Conservation (phyloP, 768 basidiomycete species). For the Pulveroboletus ravenelii region DNA sequence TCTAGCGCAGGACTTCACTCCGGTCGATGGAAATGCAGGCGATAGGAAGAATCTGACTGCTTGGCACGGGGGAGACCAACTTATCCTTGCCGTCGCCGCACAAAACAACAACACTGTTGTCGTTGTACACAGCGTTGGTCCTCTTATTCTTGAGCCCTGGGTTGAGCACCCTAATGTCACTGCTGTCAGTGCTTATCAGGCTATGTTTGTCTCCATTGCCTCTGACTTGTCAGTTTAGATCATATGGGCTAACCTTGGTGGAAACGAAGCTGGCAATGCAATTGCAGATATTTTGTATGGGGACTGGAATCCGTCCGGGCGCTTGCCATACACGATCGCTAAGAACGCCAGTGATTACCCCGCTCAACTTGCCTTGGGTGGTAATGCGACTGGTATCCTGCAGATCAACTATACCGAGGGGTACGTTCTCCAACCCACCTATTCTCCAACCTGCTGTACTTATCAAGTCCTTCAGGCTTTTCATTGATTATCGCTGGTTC, state of each 20-base stretch:
- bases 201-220: too few relatives aligned
- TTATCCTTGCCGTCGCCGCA: constrained; percentile 55
- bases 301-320: constrained; percentile 58
- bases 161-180: too few relatives aligned
- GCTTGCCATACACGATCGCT: constrained; percentile 71
- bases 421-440: too few relatives aligned
- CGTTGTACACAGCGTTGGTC: constrained; percentile 73
- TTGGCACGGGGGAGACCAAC: constrained; percentile 33
- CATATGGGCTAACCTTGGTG: too few relatives aligned
- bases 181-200: too few relatives aligned
- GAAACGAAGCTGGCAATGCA: too few relatives aligned
- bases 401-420: too few relatives aligned
- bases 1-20: too few relatives aligned
- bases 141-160: constrained; percentile 16
- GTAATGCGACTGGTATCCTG: not conserved
- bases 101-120: constrained; percentile 76
- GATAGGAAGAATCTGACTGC: constrained; percentile 37
- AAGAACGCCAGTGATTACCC: constrained; percentile 50
- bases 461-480: too few relatives aligned
- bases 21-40: constrained; percentile 30
- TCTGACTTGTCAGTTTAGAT: too few relatives aligned
- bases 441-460: too few relatives aligned
- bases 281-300: constrained; percentile 25
- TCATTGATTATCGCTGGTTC: too few relatives aligned
- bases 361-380: constrained; percentile 34